These are phyloP conservation scores for Phycomyces nitens DNA, from an alignment of 192 early-diverging fungal species.

Conservation along the genomic window DNA sequence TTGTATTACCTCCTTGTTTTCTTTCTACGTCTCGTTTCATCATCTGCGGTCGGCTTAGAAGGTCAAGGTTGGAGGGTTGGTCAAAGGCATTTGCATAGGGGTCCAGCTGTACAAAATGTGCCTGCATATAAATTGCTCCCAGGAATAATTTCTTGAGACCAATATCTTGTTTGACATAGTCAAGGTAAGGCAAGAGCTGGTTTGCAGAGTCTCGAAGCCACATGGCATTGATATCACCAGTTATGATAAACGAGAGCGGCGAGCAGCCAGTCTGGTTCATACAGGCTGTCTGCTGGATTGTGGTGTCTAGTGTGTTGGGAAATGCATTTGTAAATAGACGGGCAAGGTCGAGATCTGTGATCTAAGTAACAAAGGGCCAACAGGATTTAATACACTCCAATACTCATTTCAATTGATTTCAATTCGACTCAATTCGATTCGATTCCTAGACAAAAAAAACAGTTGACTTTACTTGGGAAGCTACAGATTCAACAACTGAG, in stretches of 20 bases:
- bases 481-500: slow-evolving; percentile 34
- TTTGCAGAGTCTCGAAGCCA: slow-evolving; percentile 72
- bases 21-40: slow-evolving; percentile 17
- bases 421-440: too few species aligned
- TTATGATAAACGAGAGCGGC: slow-evolving; percentile 61
- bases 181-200: slow-evolving; percentile 58
- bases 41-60: background rate
- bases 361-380: slow-evolving; percentile 16
- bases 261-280: slow-evolving; percentile 18
- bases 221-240: slow-evolving; percentile 67
- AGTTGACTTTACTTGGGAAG: slow-evolving; percentile 19
- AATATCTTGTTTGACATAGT: slow-evolving; percentile 36
- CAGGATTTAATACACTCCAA: too few species aligned
- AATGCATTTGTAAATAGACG: slow-evolving; percentile 59
- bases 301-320: slow-evolving; percentile 58
- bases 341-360: slow-evolving; percentile 50
- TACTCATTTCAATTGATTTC: too few species aligned
- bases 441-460: too few species aligned
- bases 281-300: slow-evolving; percentile 48
- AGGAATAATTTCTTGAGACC: slow-evolving; percentile 46
- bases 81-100: slow-evolving; percentile 64
- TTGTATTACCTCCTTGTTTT: slow-evolving; percentile 26
- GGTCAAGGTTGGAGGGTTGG: slow-evolving; percentile 1
- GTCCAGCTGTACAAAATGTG: slow-evolving; percentile 25
- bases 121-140: slow-evolving; percentile 59